Base-by-base conservation (phyloP, 306 rosid genomes). In the Prinsepia uniflora region DNA sequence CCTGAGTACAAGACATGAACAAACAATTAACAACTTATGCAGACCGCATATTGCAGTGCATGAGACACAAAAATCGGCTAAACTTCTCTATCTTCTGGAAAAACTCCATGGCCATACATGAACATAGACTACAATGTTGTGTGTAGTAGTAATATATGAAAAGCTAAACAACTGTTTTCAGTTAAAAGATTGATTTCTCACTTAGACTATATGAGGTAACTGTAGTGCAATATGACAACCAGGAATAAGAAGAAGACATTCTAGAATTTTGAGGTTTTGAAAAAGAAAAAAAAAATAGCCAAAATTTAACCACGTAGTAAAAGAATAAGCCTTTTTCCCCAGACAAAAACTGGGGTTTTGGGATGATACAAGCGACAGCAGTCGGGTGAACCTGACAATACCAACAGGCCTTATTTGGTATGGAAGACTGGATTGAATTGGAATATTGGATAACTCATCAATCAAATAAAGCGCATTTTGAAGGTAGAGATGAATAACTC, bases 1-100 rank as follows among this genome's bases (percentile, higher is more conserved):
- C 86, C 96, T 90, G 80, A 56, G 62, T 71, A 68, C 63, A 71
- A 67, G 54, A 61, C 18, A 77, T 19, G 5, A 10, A 42, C 6
- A 36, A 18, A 43, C 6, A 63, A 12, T 53, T 24, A 19, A 24
- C 30, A 24, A 24, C 1, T 24, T 24, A 24, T 24, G 30, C 30
- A 24, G 30, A 24, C 30, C 30, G 39, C 30, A 72, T 39, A 52
- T 8, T 0, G 9, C 3, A 39, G 12, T n/a, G 3, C 50, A 17
- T 46, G 55, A 65, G 56, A 10, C 42, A 20, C 7, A 1, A 15
- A n/a, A 22, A 30, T 30, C 36, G 2, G 36, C 36, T 30, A 30
- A 30, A 30, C 36, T 30, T 30, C 0, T 24, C 30, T 24, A 24
- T 24, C 30, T 24, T 24, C 4, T 30, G 36, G 36, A 3, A 30